These are phyloP conservation scores for Puccinia hordei DNA, from an alignment of 1,284 basidiomycete genomes.

Conservation along the genomic window DNA sequence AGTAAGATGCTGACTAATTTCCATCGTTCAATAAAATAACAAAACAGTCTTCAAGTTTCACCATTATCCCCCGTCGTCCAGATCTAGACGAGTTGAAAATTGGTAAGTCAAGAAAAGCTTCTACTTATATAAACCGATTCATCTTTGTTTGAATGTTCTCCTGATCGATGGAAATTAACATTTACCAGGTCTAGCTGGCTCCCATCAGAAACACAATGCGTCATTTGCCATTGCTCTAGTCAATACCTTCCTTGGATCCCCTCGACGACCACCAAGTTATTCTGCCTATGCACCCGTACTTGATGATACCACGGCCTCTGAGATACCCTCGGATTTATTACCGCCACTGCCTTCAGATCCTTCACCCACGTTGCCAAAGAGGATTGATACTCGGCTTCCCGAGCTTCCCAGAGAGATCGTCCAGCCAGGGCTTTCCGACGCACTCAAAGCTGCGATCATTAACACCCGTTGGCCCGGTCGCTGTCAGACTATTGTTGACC, in stretches of 20 bases:
- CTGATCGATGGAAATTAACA: background rate
- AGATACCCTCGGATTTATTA: constrained; percentile 31
- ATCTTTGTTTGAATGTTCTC: background rate
- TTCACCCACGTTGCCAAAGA: background rate
- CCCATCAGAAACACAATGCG: constrained; percentile 87
- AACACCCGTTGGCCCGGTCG: constrained; percentile 90
- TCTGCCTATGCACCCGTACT: background rate
- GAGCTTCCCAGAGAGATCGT: constrained; percentile 15
- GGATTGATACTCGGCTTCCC: background rate
- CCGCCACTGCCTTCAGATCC: constrained; percentile 51
- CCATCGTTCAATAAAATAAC: background rate
- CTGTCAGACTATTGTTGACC: constrained; percentile 79
- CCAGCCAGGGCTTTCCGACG: constrained; percentile 62
- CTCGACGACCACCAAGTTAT: constrained; percentile 50
- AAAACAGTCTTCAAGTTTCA: constrained; percentile 44
- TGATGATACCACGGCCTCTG: constrained; percentile 20
- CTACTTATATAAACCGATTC: background rate
- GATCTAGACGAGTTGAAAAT: constrained; percentile 24
- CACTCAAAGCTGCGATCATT: constrained; percentile 69
- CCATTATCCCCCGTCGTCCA: constrained; percentile 8
- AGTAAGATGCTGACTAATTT: background rate
- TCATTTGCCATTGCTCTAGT: constrained; percentile 78
- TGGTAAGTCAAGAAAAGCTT: background rate
- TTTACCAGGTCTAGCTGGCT: constrained; percentile 65
- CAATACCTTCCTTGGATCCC: constrained; percentile 68